These are phyloP conservation scores for Umbilicaria muhlenbergii DNA, from an alignment of 495 filamentous ascomycete genomes.

Conservation along the genomic window DNA sequence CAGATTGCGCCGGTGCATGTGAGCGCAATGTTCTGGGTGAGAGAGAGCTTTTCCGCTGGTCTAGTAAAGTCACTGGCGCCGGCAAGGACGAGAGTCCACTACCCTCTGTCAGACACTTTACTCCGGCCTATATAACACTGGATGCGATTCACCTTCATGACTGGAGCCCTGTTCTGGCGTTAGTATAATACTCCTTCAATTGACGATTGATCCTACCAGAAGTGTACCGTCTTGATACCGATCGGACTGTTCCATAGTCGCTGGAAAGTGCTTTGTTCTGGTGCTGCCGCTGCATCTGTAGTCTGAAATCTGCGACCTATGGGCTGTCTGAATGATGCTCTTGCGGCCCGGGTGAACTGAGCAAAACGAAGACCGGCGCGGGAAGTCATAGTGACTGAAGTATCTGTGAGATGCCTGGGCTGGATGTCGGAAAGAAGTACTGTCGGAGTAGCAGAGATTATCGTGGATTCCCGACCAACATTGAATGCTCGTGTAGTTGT, in stretches of 20 bases:
- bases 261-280: slow-evolving; percentile 44
- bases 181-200: neutral
- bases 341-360: slow-evolving; percentile 36
- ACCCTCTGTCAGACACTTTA: slow-evolving; percentile 8
- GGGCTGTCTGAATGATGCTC: slow-evolving; percentile 23
- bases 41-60: slow-evolving; percentile 80
- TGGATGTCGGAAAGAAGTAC: neutral
- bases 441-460: no score
- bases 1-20: slow-evolving; percentile 87
- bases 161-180: slow-evolving; percentile 53
- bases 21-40: slow-evolving; percentile 80
- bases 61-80: slow-evolving; percentile 84
- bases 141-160: slow-evolving; percentile 66
- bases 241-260: slow-evolving; percentile 75
- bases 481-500: no score
- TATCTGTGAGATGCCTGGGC: neutral
- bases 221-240: slow-evolving; percentile 92
- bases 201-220: slow-evolving; percentile 48
- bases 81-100: slow-evolving; percentile 86
- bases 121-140: slow-evolving; percentile 2
- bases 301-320: slow-evolving; percentile 50
- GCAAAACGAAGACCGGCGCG: slow-evolving; percentile 33
- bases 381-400: slow-evolving; percentile 19
- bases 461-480: no score
- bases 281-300: slow-evolving; percentile 34